Conservation (phyloP, 805 yeast genomes). For the Cyberlindnera sargentensis region DNA sequence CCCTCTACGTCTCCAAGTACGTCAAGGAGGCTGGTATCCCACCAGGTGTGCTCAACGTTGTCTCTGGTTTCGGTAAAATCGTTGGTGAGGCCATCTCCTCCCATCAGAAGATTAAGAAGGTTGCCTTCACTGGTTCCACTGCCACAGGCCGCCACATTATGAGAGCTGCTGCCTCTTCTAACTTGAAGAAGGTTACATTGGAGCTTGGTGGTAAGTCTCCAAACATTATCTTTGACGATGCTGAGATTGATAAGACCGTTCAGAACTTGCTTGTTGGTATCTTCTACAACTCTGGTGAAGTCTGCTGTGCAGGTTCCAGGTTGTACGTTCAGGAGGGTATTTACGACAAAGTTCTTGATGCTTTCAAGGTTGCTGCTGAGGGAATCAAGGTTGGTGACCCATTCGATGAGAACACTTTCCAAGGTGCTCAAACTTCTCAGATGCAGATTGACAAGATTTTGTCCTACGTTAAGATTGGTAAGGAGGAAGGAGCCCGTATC, state of each 20-base stretch:
- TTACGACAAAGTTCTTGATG: constrained; percentile 68
- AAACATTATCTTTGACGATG: constrained; percentile 80
- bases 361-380: constrained; percentile 48
- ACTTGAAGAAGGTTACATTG: constrained; percentile 84
- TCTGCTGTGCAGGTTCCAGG: constrained; percentile 93
- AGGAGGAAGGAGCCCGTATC: constrained; percentile 75
- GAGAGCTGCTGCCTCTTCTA: constrained; percentile 71
- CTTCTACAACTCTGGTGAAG: constrained; percentile 92
- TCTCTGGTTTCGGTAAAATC: constrained; percentile 73
- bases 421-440: constrained; percentile 90
- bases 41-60: constrained; percentile 71
- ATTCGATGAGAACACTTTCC: constrained; percentile 67
- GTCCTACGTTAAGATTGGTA: constrained; percentile 69
- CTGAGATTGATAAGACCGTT: constrained; percentile 70
- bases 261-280: constrained; percentile 74
- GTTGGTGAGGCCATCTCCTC: constrained; percentile 66
- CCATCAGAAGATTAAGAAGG: constrained; percentile 66
- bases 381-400: constrained; percentile 73
- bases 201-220: constrained; percentile 98
- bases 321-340: constrained; percentile 79
- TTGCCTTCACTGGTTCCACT: constrained; percentile 88
- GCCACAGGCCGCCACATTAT: constrained; percentile 79
- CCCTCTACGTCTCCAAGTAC: constrained; percentile 58
- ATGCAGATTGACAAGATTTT: constrained; percentile 74
- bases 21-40: constrained; percentile 76